Evolutionary conservation across 495 filamentous ascomycete genomes (phyloP), one percentile per base, ranked within the genome.

Genomic region (Arthonia radiata): DNA sequence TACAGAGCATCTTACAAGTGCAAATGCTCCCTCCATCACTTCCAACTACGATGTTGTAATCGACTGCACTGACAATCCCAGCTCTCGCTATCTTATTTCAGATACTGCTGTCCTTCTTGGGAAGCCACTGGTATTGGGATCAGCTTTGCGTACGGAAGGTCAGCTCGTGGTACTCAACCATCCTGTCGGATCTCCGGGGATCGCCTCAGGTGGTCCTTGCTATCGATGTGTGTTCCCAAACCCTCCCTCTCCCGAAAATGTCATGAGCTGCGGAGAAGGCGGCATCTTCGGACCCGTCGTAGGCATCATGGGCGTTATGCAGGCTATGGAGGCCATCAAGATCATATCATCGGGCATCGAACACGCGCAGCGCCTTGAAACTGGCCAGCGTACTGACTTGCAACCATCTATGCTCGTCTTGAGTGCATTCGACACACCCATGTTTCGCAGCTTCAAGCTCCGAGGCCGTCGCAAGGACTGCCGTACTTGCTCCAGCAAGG

Each of bases 11-110:
- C 53, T 92, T 14, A 56, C 53, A 1, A 58, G 75, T 1, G 42
- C 61, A 31, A 71, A 64, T 25, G 74, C 78, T 0, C 50, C 67
- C 5, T 38, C 55, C 10, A 65, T 69, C 21, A 68, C 83, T 29
- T 28, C 46, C 0, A 32, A 47, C 2, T 93, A 89, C 43, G 79
- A 93, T 39, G 35, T 92, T 4, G 64, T 94, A 15, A 61, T 97
- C 16, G 86, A 97, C 47, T 97, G 86, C 40, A 91, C 81, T 3
- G 86, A 97, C 46, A 78, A 78, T 30, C 86, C 83, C 0, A 70
- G 72, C 4, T 72, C 81, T 0, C 77, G 86, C 21, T 94, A 97
- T 43, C 57, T 94, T 4, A 76, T 94, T 37, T 92, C 81, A 0
- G 86, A 97, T 37, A 61, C 77, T 10, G 79, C 76, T 28, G 73